Percentiles rank a stretch among this genome's conserved stretches.
These are phyloP conservation scores for Fraxinus floribunda DNA, from an alignment of 305 asterid genomes.

Conservation along the genomic window DNA sequence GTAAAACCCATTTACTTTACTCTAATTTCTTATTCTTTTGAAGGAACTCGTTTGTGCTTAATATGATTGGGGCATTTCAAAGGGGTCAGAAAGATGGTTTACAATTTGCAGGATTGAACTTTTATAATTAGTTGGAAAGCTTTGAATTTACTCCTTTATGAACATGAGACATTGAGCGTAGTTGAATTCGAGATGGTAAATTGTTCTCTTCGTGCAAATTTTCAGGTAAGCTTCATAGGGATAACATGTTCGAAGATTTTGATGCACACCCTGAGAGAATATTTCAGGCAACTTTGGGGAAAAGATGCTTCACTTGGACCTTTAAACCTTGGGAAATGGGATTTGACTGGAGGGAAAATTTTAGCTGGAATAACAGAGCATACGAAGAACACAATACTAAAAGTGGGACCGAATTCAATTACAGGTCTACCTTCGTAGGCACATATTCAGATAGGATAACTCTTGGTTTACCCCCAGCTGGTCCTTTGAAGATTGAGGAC, in stretches of 20 bases:
- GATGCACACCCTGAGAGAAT: conserved; percentile 44
- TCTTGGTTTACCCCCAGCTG: conserved; percentile 75
- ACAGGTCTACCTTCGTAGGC: conserved; percentile 34
- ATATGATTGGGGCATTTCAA: neutral
- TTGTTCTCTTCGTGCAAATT: conserved; percentile 2
- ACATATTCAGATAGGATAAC: conserved; percentile 54
- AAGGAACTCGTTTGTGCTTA: neutral
- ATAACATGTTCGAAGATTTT: conserved; percentile 35
- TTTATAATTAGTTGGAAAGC: neutral
- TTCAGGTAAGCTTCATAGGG: conserved; percentile 51
- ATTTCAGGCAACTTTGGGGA: conserved; percentile 58
- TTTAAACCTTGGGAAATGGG: conserved; percentile 40
- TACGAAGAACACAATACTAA: conserved; percentile 33
- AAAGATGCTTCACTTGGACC: conserved; percentile 51
- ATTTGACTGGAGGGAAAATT: conserved; percentile 47
- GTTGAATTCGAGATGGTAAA: neutral
- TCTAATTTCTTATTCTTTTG: neutral
- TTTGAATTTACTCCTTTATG: neutral
- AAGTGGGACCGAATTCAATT: conserved; percentile 35
- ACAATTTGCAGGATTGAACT: neutral
- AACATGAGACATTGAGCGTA: neutral
- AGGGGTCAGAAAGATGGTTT: neutral
- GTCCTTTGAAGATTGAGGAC: conserved; percentile 72
- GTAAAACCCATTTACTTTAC: neutral
- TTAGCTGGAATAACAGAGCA: conserved; percentile 38